Evolutionary conservation across 345 rosid genomes (phyloP).

Genomic region (Euphorbia tirucalli): DNA sequence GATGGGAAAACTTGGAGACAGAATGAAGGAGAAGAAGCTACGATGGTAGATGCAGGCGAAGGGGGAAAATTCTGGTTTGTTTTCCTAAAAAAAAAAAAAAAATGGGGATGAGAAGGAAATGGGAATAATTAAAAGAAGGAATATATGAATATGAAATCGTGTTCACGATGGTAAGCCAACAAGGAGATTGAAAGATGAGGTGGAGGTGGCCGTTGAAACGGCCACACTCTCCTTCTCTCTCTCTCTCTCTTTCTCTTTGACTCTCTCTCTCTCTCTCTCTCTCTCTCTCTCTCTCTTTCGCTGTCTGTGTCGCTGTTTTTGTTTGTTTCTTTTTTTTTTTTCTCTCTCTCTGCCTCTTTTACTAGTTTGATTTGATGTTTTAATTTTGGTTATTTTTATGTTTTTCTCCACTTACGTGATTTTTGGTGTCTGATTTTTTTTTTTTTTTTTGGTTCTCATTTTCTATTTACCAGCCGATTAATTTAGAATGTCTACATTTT

Average conservation of each 20-base stretch:
- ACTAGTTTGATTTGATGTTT: background rate
- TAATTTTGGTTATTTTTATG: background rate
- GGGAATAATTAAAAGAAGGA: background rate
- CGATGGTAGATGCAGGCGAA: constrained; percentile 37
- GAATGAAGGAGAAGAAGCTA: background rate
- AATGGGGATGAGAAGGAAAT: no score
- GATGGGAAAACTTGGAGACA: background rate
- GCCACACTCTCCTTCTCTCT: constrained; percentile 29
- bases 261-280: no score
- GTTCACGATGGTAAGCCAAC: constrained; percentile 14
- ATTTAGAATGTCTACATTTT: no score
- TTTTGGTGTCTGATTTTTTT: background rate
- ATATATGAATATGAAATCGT: background rate
- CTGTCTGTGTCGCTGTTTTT: background rate
- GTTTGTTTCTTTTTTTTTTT: background rate
- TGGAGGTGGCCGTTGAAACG: constrained; percentile 49
- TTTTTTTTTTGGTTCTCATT: no score
- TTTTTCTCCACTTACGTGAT: background rate
- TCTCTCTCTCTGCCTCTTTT: background rate
- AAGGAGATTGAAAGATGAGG: constrained; percentile 28
- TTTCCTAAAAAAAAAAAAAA: constrained; percentile 26
- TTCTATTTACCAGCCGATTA: no score
- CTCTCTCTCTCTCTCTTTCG: no score
- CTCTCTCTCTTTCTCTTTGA: background rate
- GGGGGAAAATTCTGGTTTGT: background rate